Base-by-base conservation (phyloP, 139 green algal species). In the Micractinium sp. region DNA sequence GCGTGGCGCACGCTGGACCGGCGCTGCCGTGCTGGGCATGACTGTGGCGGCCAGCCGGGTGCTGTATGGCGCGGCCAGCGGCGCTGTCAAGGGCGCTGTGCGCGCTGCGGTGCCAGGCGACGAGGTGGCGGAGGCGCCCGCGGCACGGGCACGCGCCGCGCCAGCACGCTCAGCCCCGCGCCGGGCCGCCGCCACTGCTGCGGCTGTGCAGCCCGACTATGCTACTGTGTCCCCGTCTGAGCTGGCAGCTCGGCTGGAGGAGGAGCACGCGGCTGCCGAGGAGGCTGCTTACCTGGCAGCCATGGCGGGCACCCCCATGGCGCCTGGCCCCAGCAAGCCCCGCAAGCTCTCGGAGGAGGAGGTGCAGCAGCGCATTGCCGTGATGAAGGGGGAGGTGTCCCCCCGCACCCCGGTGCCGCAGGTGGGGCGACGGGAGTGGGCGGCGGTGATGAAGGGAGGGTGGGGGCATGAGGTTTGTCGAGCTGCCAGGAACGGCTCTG, bases 321-420 rank as follows among this genome's bases (percentile, higher is more conserved):
- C 47, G 41, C 33, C 1, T 2, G 47, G 60, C 33, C 1, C 18
- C 20, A 4, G 41, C 47, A 53, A 87, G 67, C 41, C 39, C 0
- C 41, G 88, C 29, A 71, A 47, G 12, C 88, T 91, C 41, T 83
- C 67, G 25, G 88, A 91, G 25, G 88, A 89, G 3, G 88, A 91
- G 77, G 66, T 91, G 63, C 88, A 91, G 88, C 88, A 87, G 67
- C 82, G 82, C 39, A 89, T 91, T 15, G 88, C 88, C 0, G 81
- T 85, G 71, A 85, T 91, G 71, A 91, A 91, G 77, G 88, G 88
- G 9, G 69, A 85, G 63, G 63, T 63, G 76, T 67, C 66, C 15
- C 66, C 82, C 0, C 71, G 47, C 22, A 38, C 75, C 1, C 79
- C 79, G 7, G 77, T 73, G 36, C 75, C 53, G 12, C 80, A 69